Evolutionary conservation across 2,329 filamentous ascomycete species (phyloP), one percentile per base, ranked within the genome.

Genomic region (Hirsutella minnesotensis): DNA sequence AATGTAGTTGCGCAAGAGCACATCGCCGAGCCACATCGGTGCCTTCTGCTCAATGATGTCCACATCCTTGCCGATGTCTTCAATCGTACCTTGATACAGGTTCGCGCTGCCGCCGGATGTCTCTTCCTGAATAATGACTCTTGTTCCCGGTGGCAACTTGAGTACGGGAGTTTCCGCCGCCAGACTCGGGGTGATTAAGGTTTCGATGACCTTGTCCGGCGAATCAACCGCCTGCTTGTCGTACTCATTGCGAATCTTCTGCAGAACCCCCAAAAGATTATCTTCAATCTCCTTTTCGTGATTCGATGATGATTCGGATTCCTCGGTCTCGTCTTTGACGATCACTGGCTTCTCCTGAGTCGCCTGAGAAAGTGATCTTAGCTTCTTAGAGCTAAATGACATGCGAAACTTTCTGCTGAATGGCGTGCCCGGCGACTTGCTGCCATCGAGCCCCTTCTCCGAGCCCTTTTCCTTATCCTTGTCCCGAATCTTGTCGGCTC

Each of bases 21-120:
- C 75, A 49, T 96, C 89, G 13, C 85, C 89, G 7, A 98, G 71
- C 92, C 92, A 98, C 69, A 85, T 83, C 2, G 92, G 90, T 5
- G 83, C 88, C 34, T 82, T 77, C 55, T 86, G 83, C 64, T 96
- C 89, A 41, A 98, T 82, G 18, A 82, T 66, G 60, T 94, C 86
- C 18, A 81, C 82, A 53, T 94, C 86, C 38, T 76, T 69, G 2
- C 83, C 84, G 4, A 94, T 73, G 8, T 77, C 79, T 44, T 78
- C 83, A 3, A 96, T 86, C 3, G 83, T 94, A 22, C 92, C 90
- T 54, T 92, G 77, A 58, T 95, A 98, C 10, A 96, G 69, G 66
- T 96, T 92, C 22, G 86, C 86, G 44, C 75, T 81, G 41, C 79
- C 79, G 33, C 79, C 80, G 2, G 63, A 64, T 2, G 76, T 81